Evolutionary conservation across 164 flowering plant species (phyloP), one percentile per base, ranked within the genome.

Genomic region (Annona squamosa): DNA sequence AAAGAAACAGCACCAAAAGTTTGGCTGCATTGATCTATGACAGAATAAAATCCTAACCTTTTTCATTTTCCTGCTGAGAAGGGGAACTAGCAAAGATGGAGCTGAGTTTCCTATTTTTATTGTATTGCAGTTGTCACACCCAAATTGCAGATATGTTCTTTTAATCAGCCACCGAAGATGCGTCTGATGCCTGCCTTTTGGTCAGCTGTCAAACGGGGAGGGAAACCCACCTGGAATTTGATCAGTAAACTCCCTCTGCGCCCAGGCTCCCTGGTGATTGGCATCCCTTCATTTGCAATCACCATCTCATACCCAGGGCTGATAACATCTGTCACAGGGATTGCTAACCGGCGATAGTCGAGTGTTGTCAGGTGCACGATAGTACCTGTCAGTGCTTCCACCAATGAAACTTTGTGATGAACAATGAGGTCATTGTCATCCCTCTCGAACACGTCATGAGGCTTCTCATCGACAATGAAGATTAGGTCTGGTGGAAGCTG

Each of bases 391-490:
- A 91, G 74, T 56, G 93, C 96, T 65, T 89, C 91, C 0, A 79
- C 78, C 41, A 89, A 75, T 19, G 92, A 73, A 2, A 91, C 79
- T 65, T 68, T 83, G 16, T 86, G 83, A 45, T 77, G 76, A n/a
- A 83, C 75, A 17, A 86, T 59, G n/a, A 91, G 80, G 67, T 90
- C 94, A 68, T 90, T 87, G 1, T 94, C 92, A 45, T 91, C 91
- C n/a, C 96, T 85, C 68, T 79, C 86, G 79, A 80, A 91, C 46
- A 85, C 73, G 16, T 81, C 72, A 67, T 89, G 96, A 4, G 89
- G 88, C 69, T 86, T 90, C 79, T 91, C 91, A 46, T 90, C 92
- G 4, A 91, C 77, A 4, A 91, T 82, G 67, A 89, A 91, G 48
- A 90, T 84, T 1, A 91, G 83, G 75, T 91, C 97, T 18, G 90